Evolutionary conservation across 345 rosid species (phyloP).

Genomic region (Eucalyptus lansdowneana): DNA sequence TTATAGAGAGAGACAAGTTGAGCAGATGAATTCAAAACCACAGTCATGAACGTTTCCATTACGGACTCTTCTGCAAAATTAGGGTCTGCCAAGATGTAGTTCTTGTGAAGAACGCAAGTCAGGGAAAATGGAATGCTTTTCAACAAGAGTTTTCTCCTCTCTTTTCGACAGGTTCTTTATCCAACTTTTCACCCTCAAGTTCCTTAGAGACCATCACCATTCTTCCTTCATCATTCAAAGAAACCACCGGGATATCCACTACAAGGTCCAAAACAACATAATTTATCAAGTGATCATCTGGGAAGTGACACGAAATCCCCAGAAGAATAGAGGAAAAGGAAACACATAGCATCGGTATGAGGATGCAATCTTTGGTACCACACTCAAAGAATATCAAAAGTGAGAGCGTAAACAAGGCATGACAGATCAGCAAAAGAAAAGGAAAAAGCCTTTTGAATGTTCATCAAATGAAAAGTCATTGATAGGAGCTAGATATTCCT

Average conservation of each 20-base stretch:
- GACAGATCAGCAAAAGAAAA: neutral
- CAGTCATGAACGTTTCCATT: constrained; percentile 68
- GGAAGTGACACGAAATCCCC: neutral
- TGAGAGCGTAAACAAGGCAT: neutral
- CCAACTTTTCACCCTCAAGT: constrained; percentile 19
- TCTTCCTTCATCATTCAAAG: constrained; percentile 75
- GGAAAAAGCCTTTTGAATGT: neutral
- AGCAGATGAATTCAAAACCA: constrained; percentile 59
- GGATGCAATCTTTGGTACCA: neutral
- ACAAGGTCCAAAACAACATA: neutral
- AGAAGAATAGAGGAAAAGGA: neutral
- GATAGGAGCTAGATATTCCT: neutral
- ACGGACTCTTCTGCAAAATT: constrained; percentile 80
- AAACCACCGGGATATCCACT: constrained; percentile 79
- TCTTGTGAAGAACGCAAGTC: constrained; percentile 70
- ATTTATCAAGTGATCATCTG: neutral
- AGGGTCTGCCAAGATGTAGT: constrained; percentile 72
- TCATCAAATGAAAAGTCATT: neutral
- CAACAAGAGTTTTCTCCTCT: constrained; percentile 59
- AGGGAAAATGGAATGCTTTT: constrained; percentile 59
- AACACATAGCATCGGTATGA: neutral
- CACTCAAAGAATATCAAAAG: neutral
- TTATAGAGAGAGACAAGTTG: constrained; percentile 70
- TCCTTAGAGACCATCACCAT: constrained; percentile 36
- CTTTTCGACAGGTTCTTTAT: constrained; percentile 55